Evolutionary conservation across 192 early-diverging fungal genomes (phyloP), one percentile per base, ranked within the genome.

Genomic region (Chytriomyces hyalinus): DNA sequence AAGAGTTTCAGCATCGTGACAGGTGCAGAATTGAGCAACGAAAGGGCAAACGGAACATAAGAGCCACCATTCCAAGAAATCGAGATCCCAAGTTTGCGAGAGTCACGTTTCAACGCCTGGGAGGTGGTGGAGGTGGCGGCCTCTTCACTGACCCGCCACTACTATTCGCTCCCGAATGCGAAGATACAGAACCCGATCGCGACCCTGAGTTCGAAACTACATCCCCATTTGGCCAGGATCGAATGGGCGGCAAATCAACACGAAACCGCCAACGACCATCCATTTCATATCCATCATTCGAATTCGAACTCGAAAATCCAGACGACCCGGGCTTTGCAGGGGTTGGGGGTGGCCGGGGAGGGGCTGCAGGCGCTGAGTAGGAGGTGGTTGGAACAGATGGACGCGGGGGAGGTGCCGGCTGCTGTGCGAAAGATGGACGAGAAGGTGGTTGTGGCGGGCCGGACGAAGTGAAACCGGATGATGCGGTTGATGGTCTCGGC

Each of bases 221-320:
- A 8, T 84, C 80, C 49, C 80, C 80, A 36, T 47, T 66, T 15
- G 86, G 82, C 49, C 63, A 84, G 51, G 48, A 65, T 43, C 87
- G 74, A 8, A 87, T 83, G 13, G 82, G 79, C 20, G 87, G 87
- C 24, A 88, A 70, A 63, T 88, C 87, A 47, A 81, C 75, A 6
- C 76, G 76, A 65, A 84, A 87, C 22, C 57, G 80, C 83, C 83
- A 88, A 45, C 81, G 76, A 6, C 87, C 85, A 43, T 80, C 77
- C 20, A 45, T 49, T 43, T 81, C 79, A 4, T 49, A 61, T 46
- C 80, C 73, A 7, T 53, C 60, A 9, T 50, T 76, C 17, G 70
- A 47, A 20, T 67, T 70, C 6, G 75, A 70, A 24, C n/a, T 65
- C 51, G 44, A 50, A 48, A 44, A 47, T 15, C 59, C 65, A n/a